These are phyloP conservation scores for Benincasa hispida DNA, from an alignment of 306 rosid species.

Conservation along the genomic window DNA sequence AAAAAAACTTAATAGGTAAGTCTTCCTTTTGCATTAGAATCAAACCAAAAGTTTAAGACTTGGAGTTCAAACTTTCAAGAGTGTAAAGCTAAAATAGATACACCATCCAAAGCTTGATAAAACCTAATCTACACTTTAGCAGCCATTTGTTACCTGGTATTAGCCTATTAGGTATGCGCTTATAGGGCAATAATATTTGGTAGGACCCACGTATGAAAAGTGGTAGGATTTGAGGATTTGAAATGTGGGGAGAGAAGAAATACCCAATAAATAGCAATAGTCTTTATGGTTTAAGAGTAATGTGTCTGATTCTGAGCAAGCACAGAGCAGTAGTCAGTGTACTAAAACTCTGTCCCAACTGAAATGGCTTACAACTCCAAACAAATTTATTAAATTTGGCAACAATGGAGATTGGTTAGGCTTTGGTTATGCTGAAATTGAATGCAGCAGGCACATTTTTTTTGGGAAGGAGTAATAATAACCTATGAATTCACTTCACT, in stretches of 20 bases:
- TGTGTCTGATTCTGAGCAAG: neutral
- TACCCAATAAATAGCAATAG: neutral
- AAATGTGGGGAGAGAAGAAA: neutral
- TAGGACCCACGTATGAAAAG: neutral
- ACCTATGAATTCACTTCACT: slow-evolving; percentile 1
- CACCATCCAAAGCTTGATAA: neutral
- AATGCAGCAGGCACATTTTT: slow-evolving; percentile 1
- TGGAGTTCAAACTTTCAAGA: too few species aligned
- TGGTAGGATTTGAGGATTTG: neutral
- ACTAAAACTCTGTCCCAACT: neutral
- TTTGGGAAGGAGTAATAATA: neutral
- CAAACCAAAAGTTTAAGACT: neutral
- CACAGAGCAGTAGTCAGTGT: neutral
- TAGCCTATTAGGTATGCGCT: neutral
- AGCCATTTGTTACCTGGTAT: neutral
- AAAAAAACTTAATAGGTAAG: too few species aligned
- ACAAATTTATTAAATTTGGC: neutral
- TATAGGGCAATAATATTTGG: neutral
- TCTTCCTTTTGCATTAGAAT: too few species aligned
- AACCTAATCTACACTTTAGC: neutral
- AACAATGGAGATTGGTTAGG: neutral
- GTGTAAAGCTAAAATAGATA: neutral
- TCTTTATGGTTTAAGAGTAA: neutral
- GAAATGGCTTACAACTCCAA: neutral
- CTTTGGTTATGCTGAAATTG: neutral